These are phyloP conservation scores for Russula virescens DNA, from an alignment of 768 basidiomycete genomes.

Conservation along the genomic window DNA sequence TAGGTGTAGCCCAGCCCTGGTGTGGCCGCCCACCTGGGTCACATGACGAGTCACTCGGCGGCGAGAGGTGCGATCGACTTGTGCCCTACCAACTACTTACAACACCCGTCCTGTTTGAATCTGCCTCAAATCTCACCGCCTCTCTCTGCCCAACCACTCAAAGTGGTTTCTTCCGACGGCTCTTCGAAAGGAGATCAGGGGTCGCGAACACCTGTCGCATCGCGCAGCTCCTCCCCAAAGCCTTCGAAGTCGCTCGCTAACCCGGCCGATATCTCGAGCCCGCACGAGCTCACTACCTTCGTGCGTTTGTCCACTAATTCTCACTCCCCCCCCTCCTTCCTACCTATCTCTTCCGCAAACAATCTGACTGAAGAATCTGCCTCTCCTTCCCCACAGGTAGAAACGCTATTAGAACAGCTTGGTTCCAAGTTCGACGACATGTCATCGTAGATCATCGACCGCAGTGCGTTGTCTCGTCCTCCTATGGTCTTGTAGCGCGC, in stretches of 20 bases:
- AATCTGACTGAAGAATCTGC: not conserved
- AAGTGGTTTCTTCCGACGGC: conserved; percentile 16
- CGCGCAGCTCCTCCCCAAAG: no score
- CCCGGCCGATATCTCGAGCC: conserved; percentile 91
- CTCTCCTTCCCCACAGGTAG: conserved; percentile 50
- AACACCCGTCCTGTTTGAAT: no score
- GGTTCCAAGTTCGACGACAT: conserved; percentile 89
- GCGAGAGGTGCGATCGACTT: no score
- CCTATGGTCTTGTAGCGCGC: not conserved
- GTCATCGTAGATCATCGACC: no score
- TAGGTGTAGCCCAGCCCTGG: no score
- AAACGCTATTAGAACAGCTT: conserved; percentile 78
- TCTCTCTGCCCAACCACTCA: no score
- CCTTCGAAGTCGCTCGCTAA: no score
- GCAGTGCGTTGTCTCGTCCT: conserved; percentile 48
- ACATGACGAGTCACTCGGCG: no score
- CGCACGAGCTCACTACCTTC: conserved; percentile 91
- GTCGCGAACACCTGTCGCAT: conserved; percentile 8
- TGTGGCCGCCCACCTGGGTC: no score
- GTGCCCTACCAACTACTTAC: no score
- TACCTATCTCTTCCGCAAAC: not conserved
- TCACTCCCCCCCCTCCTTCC: not conserved
- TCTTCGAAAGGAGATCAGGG: conserved; percentile 15
- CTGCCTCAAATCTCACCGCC: conserved; percentile 11
- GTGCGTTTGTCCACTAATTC: conserved; percentile 44